phyloP scores from a whole-genome alignment of 441 rosid species.

The Arabidopsis lyrata region DNA sequence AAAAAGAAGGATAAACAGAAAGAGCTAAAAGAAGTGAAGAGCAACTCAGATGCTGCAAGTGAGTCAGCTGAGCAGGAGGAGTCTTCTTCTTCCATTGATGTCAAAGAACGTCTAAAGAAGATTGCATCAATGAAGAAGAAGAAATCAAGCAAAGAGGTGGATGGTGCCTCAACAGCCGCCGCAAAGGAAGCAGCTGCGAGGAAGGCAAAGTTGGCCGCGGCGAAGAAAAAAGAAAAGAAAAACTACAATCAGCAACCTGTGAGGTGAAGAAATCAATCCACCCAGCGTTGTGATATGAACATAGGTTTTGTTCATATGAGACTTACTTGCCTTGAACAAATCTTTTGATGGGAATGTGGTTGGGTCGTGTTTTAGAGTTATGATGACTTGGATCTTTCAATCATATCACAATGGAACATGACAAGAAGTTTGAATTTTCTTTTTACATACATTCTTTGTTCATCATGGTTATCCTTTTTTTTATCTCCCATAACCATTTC shows the following conservation, averaged over 20 bases:
- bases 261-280: constrained; percentile 50
- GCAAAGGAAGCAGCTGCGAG: constrained; percentile 82
- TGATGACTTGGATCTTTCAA: constrained; percentile 30
- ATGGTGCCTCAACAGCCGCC: constrained; percentile 70
- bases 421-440: constrained; percentile 1
- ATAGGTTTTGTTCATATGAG: constrained; percentile 42
- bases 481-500: no score
- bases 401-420: constrained; percentile 27
- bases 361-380: constrained; percentile 29
- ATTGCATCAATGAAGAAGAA: constrained; percentile 69
- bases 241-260: constrained; percentile 86
- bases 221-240: constrained; percentile 88
- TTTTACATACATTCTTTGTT: no score
- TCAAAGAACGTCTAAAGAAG: constrained; percentile 76
- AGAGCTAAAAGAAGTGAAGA: constrained; percentile 55
- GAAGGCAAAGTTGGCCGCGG: constrained; percentile 73
- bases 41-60: constrained; percentile 36
- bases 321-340: constrained; percentile 36
- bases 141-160: constrained; percentile 75
- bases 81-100: constrained; percentile 49
- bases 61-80: constrained; percentile 53
- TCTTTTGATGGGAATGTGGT: constrained; percentile 32
- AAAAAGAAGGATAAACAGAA: constrained; percentile 78
- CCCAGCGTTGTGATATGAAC: constrained; percentile 41
- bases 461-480: no score